Evolutionary conservation across 78 protist species (phyloP).

Genomic region (Acrasis kona): DNA sequence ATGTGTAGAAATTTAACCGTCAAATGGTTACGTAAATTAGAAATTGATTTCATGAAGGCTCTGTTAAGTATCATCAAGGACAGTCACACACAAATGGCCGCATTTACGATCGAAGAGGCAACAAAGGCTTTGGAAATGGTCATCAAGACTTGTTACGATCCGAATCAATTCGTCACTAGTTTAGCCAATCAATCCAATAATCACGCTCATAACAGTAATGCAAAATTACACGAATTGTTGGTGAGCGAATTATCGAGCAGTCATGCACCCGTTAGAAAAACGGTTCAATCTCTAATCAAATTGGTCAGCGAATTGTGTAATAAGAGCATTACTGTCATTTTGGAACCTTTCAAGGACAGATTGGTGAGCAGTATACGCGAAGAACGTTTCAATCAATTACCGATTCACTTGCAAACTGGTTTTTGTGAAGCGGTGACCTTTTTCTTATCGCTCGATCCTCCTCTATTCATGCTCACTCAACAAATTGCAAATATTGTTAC

Average conservation of each 20-base stretch:
- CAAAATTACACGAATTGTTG: not conserved
- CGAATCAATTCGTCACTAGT: too few species aligned
- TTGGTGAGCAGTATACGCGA: not conserved
- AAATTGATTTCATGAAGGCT: slow-evolving; percentile 34
- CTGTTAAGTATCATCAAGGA: slow-evolving; percentile 47
- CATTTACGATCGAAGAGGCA: slow-evolving; percentile 28
- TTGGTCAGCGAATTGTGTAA: not conserved
- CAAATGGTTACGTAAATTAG: slow-evolving; percentile 12
- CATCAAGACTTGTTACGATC: slow-evolving; percentile 31
- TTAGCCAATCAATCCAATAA: too few species aligned
- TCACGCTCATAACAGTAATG: too few species aligned
- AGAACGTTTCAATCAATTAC: not conserved
- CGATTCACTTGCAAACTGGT: not conserved
- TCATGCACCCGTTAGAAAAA: not conserved
- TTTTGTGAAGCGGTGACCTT: slow-evolving; percentile 3
- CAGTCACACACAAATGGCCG: slow-evolving; percentile 25
- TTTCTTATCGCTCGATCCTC: not conserved
- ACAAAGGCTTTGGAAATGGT: slow-evolving; percentile 5
- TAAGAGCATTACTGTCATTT: not conserved
- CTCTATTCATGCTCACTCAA: not conserved
- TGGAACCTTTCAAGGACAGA: not conserved
- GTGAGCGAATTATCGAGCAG: not conserved
- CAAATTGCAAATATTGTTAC: not conserved
- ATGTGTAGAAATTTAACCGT: slow-evolving; percentile 19
- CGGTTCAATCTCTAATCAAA: not conserved